Evolutionary conservation across 768 basidiomycete species (phyloP), one percentile per base, ranked within the genome.

Genomic region (Leccinum broughii): DNA sequence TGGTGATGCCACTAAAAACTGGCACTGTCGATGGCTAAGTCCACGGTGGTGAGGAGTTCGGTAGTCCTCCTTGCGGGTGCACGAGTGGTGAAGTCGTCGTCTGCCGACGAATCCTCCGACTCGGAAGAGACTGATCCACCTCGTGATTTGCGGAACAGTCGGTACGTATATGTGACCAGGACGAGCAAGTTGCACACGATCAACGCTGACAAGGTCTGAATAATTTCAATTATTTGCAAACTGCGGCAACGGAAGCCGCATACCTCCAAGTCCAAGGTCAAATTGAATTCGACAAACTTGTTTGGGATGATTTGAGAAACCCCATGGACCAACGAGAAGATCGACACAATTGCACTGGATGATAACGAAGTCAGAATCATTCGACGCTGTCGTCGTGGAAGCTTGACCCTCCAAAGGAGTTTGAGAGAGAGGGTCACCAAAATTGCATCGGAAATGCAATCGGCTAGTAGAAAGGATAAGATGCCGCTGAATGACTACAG

Each of bases 311-410:
- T n/a, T 51, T 51, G 48, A 51, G 6, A 37, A 22, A 41, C 6
- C 10, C 30, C 24, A 22, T 39, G 49, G 35, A 41, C 3, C 20
- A 61, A 3, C 5, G 66, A 61, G 34, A 49, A 41, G 6, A 22
- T 0, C 9, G 53, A 68, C 15, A 65, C 9, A 35, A 62, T 48
- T 9, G 49, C 51, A 53, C 59, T 68, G 3, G 55, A 5, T 2
- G 66, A 22, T 20, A 68, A 68, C 17, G 60, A 30, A 26, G 39
- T 58, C 9, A 68, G 14, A 34, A 68, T 53, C 67, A 68, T 68
- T 22, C 52, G 57, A 35, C 57, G 66, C 24, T 63, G 64, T 44
- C 59, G 24, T 20, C 6, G 24, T 13, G 66, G 61, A 51, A 68
- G 67, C 14, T 49, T 60, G 28, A 65, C 48, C 20, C 39, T 51